Evolutionary conservation across 495 filamentous ascomycete genomes (phyloP).

Genomic region (Hyphodiscus hymeniophilus): DNA sequence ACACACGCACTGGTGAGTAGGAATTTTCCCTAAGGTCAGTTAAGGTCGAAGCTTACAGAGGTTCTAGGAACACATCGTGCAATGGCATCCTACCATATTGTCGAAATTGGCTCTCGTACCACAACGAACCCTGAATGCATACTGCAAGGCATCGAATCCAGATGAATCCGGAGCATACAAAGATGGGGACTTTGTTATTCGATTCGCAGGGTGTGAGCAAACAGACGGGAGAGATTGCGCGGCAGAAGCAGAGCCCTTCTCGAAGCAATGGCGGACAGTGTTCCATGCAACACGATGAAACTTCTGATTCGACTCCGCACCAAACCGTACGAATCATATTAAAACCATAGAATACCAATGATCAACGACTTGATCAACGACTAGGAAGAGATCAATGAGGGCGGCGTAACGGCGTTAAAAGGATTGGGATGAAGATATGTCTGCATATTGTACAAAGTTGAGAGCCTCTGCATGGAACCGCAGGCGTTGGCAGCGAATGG

Average conservation of each 20-base stretch:
- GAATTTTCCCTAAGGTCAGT: slow-evolving; percentile 4
- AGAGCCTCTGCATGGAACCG: slow-evolving; percentile 15
- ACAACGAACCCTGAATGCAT: slow-evolving; percentile 74
- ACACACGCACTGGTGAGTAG: slow-evolving; percentile 77
- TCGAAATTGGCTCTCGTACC: slow-evolving; percentile 79
- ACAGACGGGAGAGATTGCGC: slow-evolving; percentile 54
- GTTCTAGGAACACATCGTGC: slow-evolving; percentile 76
- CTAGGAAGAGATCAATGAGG: slow-evolving; percentile 6
- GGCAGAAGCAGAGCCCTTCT: slow-evolving; percentile 45
- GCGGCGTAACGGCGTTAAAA: slow-evolving; percentile 18
- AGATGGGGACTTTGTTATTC: slow-evolving; percentile 82
- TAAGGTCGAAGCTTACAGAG: not conserved
- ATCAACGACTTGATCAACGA: slow-evolving; percentile 21
- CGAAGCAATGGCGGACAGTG: slow-evolving; percentile 37
- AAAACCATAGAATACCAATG: slow-evolving; percentile 9
- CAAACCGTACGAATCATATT: not conserved
- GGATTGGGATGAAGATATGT: slow-evolving; percentile 13
- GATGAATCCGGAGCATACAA: slow-evolving; percentile 47
- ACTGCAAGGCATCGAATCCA: slow-evolving; percentile 35
- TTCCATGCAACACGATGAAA: slow-evolving; percentile 20
- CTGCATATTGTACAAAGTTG: slow-evolving; percentile 6
- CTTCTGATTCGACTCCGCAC: not conserved
- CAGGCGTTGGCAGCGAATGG: slow-evolving; percentile 13
- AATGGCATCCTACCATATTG: slow-evolving; percentile 98
- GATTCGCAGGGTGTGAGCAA: slow-evolving; percentile 63